Conservation (phyloP, 1,284 basidiomycete genomes). For the Moesziomyces aphidis region DNA sequence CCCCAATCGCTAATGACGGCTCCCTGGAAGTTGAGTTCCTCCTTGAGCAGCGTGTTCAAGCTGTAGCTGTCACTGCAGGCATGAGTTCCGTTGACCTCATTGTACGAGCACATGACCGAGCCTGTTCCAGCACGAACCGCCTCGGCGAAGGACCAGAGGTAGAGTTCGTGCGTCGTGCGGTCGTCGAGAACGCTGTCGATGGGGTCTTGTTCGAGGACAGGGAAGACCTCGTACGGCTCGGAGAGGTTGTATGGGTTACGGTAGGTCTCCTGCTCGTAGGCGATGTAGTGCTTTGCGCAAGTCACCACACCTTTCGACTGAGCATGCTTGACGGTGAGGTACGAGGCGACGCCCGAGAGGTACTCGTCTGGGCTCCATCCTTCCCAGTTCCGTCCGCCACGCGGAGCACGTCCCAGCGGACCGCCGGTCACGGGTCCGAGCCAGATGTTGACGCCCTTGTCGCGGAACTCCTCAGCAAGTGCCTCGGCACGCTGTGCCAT, state of each 20-base stretch:
- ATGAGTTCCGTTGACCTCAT: constrained; percentile 76
- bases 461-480: constrained; percentile 81
- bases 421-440: constrained; percentile 70
- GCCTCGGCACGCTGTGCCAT: constrained; percentile 79
- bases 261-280: constrained; percentile 59
- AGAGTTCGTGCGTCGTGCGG: constrained; percentile 74
- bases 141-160: constrained; percentile 70
- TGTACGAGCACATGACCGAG: constrained; percentile 68
- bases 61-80: constrained; percentile 77
- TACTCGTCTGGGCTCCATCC: constrained; percentile 64
- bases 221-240: constrained; percentile 33
- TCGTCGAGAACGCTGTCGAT: constrained; percentile 79
- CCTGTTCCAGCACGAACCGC: constrained; percentile 70
- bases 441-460: constrained; percentile 81
- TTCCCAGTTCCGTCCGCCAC: constrained; percentile 84
- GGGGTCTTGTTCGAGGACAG: constrained; percentile 48
- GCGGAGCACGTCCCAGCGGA: constrained; percentile 72
- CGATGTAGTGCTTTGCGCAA: constrained; percentile 68
- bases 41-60: constrained; percentile 77
- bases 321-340: constrained; percentile 50
- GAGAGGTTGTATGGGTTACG: constrained; percentile 35
- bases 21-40: constrained; percentile 82
- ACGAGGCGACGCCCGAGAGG: constrained; percentile 45
- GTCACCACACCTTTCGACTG: constrained; percentile 52
- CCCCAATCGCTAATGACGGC: constrained; percentile 71